Percentiles rank a stretch among this genome's conserved stretches.
Conservation (phyloP, 2,329 filamentous ascomycete species). For the Tolypocladium nubicola region DNA sequence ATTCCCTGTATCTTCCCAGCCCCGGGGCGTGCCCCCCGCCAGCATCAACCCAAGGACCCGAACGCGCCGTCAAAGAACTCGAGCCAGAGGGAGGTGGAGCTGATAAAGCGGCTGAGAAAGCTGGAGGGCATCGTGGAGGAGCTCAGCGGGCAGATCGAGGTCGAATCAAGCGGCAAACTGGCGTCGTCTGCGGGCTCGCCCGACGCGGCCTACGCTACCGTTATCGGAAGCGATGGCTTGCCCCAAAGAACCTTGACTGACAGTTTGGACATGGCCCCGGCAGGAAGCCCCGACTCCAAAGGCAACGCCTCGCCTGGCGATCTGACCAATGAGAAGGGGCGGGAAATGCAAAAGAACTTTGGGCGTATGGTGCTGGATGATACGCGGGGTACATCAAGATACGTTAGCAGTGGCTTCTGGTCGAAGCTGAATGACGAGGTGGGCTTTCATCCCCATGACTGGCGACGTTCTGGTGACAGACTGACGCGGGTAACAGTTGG, state of each 20-base stretch:
- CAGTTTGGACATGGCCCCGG: constrained; percentile 4
- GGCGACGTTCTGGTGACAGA: neutral
- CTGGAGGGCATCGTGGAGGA: constrained; percentile 68
- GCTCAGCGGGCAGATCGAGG: constrained; percentile 52
- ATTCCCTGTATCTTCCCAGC: constrained; percentile 67
- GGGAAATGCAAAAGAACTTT: constrained; percentile 36
- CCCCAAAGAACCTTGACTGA: constrained; percentile 3
- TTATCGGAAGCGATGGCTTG: constrained; percentile 2
- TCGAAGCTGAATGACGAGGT: constrained; percentile 66
- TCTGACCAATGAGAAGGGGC: constrained; percentile 20
- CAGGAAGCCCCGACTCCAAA: constrained; percentile 10
- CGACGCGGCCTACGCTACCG: constrained; percentile 5
- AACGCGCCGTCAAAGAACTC: constrained; percentile 50
- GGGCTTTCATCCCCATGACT: constrained; percentile 8
- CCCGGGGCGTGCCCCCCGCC: constrained; percentile 60
- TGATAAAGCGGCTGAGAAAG: constrained; percentile 61
- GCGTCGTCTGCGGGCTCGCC: constrained; percentile 20
- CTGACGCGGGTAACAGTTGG: constrained; percentile 14
- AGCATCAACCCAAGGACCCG: constrained; percentile 53
- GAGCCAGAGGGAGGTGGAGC: constrained; percentile 54
- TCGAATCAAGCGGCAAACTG: constrained; percentile 29
- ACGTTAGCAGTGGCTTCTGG: constrained; percentile 71
- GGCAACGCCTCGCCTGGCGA: constrained; percentile 17
- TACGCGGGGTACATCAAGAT: constrained; percentile 54
- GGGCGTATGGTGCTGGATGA: constrained; percentile 63